Evolutionary conservation across 2,329 filamentous ascomycete genomes (phyloP), one percentile per base, ranked within the genome.

Genomic region (Thielaviopsis euricoi): DNA sequence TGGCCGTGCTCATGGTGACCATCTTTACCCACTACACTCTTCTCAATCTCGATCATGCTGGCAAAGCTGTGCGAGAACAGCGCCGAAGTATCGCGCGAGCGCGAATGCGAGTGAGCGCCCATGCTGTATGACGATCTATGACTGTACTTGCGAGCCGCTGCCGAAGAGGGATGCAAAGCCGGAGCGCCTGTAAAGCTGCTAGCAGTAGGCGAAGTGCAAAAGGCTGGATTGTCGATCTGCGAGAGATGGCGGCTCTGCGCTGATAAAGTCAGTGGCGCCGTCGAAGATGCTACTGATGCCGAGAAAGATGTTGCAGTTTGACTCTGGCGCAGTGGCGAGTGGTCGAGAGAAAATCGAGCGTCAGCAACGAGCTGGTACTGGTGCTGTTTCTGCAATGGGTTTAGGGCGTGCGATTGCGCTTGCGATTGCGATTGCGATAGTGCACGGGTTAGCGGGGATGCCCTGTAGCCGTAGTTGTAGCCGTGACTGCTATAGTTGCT

Each of bases 341-440:
- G 33, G 37, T 19, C 13, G 37, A 65, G 33, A 64, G 57, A 61
- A 68, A 53, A 64, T 62, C 66, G 54, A 67, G 66, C 51, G 68
- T 67, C 54, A 69, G 40, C 17, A 26, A 68, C 50, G 71, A 69
- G 55, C 72, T 71, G 55, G 76, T 70, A 12, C 69, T 68, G 37
- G 22, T 29, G 51, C 10, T 29, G 51, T 15, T 43, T 15, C 23
- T 21, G 52, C 17, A 23, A 43, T 19, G 9, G 51, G 25, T n/a
- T 26, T 21, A 19, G 17, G n/a, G 69, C 37, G 13, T 43, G 67
- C 53, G 69, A 62, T 62, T 69, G 70, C 9, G 71, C 69, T 49
- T 69, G 68, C 13, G 69, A 67, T 57, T 66, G 64, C 1, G 65
- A 63, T 43, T 26, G 43, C n/a, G 40, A 21, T 17, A 48, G 40